Base-by-base conservation (phyloP, 768 basidiomycete genomes). In the Clitopilus hobsonii region DNA sequence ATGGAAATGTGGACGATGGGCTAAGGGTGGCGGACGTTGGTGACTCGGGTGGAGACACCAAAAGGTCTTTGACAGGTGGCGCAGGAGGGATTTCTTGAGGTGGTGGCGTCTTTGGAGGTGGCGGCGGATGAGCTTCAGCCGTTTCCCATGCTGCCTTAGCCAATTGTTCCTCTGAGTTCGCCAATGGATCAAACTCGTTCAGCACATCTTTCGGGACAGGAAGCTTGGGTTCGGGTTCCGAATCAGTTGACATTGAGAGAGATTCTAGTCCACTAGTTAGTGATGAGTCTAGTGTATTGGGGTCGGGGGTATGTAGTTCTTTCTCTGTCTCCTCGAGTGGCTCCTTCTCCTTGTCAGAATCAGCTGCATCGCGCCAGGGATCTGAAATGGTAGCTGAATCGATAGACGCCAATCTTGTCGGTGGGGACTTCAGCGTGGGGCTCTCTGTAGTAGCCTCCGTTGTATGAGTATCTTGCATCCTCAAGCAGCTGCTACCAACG, bases 151-250 rank as follows among this genome's bases (percentile, higher is more conserved):
- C 88, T 13, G 80, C 76, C 38, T 77, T 76, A 3, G 86, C 85
- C 22, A 76, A 80, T 54, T 77, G 68, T 65, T 86, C 84, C 54
- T 85, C 82, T 28, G 71, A 63, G 58, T 74, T 79, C 0, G 70
- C 81, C 22, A 89, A 69, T 14, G 88, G 88, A 69, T 91, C 88
- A 64, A 91, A 89, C 63, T 88, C 81, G 29, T 69, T 73, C 51
- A 89, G 68, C 3, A 86, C 69, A 38, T 80, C 74, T 54, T 67
- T 67, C n/a, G 70, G 64, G 6, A 69, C 67, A 20, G 64, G 61
- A 27, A 59, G 38, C 56, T n/a, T n/a, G n/a, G 61, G 65, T 18
- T n/a, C n/a, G n/a, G 57, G 25, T 5, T 65, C 53, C 18, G 26
- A 27, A 13, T 60, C 58, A 51, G 60, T 55, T 2, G 62, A 53